Evolutionary conservation across 768 basidiomycete genomes (phyloP).

Genomic region (Mycena haematopus): DNA sequence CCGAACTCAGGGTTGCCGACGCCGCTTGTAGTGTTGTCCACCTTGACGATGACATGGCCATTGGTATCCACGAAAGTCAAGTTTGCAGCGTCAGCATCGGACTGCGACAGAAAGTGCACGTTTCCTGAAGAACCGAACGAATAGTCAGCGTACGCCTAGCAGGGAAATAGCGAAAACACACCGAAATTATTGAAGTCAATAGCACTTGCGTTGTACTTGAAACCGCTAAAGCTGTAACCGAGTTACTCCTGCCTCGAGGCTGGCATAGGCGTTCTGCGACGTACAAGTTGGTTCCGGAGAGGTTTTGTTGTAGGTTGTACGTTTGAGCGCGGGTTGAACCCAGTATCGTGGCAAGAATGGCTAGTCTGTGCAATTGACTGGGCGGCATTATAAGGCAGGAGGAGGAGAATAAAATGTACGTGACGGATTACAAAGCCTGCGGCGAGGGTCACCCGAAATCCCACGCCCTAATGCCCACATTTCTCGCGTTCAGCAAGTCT

Average conservation of each 20-base stretch:
- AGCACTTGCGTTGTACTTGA: slow-evolving; percentile 25
- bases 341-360: slow-evolving; percentile 6
- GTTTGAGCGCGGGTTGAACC: slow-evolving; percentile 6
- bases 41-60: slow-evolving; percentile 19
- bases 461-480: no score
- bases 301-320: slow-evolving; percentile 18
- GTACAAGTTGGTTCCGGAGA: slow-evolving; percentile 21
- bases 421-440: no score
- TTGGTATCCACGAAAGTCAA: slow-evolving; percentile 16
- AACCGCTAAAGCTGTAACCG: slow-evolving; percentile 9
- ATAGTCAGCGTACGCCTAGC: neutral
- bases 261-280: neutral
- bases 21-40: slow-evolving; percentile 29
- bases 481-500: no score
- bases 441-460: no score
- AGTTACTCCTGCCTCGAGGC: neutral
- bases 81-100: slow-evolving; percentile 18
- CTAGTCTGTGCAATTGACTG: neutral
- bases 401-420: neutral
- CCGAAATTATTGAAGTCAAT: slow-evolving; percentile 24
- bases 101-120: slow-evolving; percentile 22
- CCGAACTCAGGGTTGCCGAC: slow-evolving; percentile 22
- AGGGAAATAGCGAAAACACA: neutral
- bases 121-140: slow-evolving; percentile 12
- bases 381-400: slow-evolving; percentile 1